Base-by-base conservation (phyloP, 140 eudicot genomes). In the Anethum foeniculum region DNA sequence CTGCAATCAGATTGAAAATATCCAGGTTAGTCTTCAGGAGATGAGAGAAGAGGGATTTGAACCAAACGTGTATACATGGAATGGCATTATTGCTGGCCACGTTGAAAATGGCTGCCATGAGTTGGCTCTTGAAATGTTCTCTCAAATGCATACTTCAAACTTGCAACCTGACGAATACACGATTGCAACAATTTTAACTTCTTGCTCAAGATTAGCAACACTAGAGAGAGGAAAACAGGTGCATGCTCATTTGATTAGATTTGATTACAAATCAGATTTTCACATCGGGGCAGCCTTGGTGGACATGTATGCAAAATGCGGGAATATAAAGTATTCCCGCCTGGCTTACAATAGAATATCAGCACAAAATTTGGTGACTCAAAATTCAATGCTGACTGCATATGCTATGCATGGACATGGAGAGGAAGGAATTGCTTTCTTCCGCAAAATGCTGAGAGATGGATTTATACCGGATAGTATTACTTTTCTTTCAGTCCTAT, bases 221-320 rank as follows among this genome's bases (percentile, higher is more conserved):
- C 54, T 85, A 23, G 87, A 79, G 60, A 82, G 89, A 41, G 93
- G 93, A 21, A 84, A 85, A 71, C 90, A 86, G 51, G 67, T 86
- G 60, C 90, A 89, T 71, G 87, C 87, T 30, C 81, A 86, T 69
- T 72, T 86, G n/a, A 58, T 86, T 5, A 80, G 85, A 81, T 15
- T 10, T 39, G 89, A 87, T 64, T 89, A 44, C 60, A 87, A 85
- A 46, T 68, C 83, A 16, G 84, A 89, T 71, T 34, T 27, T 72
- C 71, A 81, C 71, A 81, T 85, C 34, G 85, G 80, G 75, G 87
- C 89, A 46, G 90, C 87, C 44, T 78, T 89, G 1, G 62, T 89
- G 71, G 93, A 89, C 77, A 87, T 89, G 89, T 89, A 87, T 74
- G 86, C 88, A 41, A 89, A 89, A 78, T 87, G 90, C 78, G 89